Evolutionary conservation across 495 filamentous ascomycete species (phyloP), one percentile per base, ranked within the genome.

Genomic region (Bacidia gigantensis): DNA sequence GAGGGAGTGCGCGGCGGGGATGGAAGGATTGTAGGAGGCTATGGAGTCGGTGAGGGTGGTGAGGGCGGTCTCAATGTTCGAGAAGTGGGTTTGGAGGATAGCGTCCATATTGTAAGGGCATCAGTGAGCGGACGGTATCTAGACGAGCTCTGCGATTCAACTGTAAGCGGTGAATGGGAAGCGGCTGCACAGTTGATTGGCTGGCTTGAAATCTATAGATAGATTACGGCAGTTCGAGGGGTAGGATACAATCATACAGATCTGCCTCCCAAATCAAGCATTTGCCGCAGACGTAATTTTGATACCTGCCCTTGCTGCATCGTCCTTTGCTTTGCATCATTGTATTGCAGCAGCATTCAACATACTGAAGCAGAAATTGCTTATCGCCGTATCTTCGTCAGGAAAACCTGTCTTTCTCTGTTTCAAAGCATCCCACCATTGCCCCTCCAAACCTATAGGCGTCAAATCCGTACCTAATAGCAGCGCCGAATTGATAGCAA

Each of bases 11-110:
- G 84, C 84, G 22, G 79, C 74, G 24, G 67, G 61, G 3, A 76
- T 65, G 11, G 79, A 82, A 25, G 86, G 86, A 56, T 86, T 84
- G 74, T 87, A 88, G 52, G 85, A 80, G 9, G 82, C 69, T 40
- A 90, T 83, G 1, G 84, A 86, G 61, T 84, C 81, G 58, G 87
- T 77, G 11, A 90, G 72, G 9, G 65, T 73, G 11, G 72, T 70
- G 23, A 90, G 69, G 3, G 81, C 79, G 51, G 74, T 73, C 60
- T 86, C 84, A 39, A 89, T 68, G 49, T 81, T 77, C 57, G 83
- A 74, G 57, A 87, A 84, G 53, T 77, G 76, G 12, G 56, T 52
- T 51, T 79, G 73, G 24, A 86, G 67, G 48, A 75, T 64, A 35
- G 68, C 65, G 51, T 85, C 75, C 82, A 86, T 86, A 21, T 23